A percentile compares a stretch with the other conserved stretches of the same genome.
These are phyloP conservation scores for Amanita pallidorosea DNA, from an alignment of 768 basidiomycete species.

Conservation along the genomic window DNA sequence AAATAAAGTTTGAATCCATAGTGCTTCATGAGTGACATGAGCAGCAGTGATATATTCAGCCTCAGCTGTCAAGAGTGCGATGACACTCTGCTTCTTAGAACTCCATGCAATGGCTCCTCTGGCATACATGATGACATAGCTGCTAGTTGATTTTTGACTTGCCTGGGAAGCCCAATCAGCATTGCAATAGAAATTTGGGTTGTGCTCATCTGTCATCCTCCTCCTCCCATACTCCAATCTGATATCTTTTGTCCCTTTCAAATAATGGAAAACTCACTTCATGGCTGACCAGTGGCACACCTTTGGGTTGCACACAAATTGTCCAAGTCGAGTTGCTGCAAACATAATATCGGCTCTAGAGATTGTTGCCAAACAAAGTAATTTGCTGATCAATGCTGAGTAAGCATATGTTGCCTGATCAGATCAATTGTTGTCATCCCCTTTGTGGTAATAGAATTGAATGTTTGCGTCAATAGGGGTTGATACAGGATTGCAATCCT, in stretches of 20 bases:
- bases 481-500: no score
- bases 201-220: background rate
- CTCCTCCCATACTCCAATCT: constrained; percentile 9
- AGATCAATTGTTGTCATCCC: background rate
- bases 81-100: constrained; percentile 21
- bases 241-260: constrained; percentile 15
- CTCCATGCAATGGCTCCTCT: constrained; percentile 16
- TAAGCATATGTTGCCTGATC: constrained; percentile 10
- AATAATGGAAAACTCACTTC: constrained; percentile 28
- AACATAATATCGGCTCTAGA: constrained; percentile 30
- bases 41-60: constrained; percentile 29
- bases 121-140: constrained; percentile 6
- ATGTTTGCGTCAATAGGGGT: no score
- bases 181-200: constrained; percentile 5
- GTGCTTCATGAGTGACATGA: constrained; percentile 16
- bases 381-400: constrained; percentile 19
- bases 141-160: constrained; percentile 9
- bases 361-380: constrained; percentile 21
- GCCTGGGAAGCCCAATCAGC: constrained; percentile 8
- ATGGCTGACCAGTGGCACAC: no score
- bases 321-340: constrained; percentile 20
- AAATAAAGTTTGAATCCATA: constrained; percentile 14
- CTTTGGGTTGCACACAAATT: constrained; percentile 21
- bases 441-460: no score
- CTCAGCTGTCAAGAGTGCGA: constrained; percentile 10